These are phyloP conservation scores for Nemania sp. DNA, from an alignment of 2,329 filamentous ascomycete species.

Conservation along the genomic window DNA sequence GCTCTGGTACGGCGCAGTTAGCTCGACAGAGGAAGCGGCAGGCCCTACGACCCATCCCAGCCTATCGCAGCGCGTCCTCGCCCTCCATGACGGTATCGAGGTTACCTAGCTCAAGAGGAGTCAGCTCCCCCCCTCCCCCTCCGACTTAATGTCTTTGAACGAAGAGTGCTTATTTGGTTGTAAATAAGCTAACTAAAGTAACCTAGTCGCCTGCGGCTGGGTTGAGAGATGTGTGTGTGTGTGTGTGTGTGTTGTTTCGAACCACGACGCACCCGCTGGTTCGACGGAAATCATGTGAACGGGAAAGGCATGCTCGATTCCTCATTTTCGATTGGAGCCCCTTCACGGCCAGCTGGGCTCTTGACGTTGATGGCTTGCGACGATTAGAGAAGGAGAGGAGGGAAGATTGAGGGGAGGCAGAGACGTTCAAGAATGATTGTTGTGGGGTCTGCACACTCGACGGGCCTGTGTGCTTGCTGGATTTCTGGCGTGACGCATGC, in stretches of 20 bases:
- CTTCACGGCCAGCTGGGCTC: background rate
- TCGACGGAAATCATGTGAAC: background rate
- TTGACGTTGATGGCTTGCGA: too few species aligned
- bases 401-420: background rate
- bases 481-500: too few species aligned
- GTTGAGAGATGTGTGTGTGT: too few species aligned
- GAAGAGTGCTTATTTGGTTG: background rate
- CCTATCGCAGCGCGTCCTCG: slow-evolving; percentile 11
- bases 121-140: background rate
- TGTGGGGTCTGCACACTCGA: too few species aligned
- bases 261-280: slow-evolving; percentile 2
- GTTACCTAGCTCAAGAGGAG: slow-evolving; percentile 1
- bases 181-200: background rate
- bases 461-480: too few species aligned
- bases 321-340: background rate
- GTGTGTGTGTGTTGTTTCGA: background rate
- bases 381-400: background rate
- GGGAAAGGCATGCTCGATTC: background rate
- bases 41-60: background rate
- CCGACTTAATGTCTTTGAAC: background rate
- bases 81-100: slow-evolving; percentile 13
- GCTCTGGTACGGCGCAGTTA: slow-evolving; percentile 3
- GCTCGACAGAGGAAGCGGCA: background rate
- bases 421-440: too few species aligned
- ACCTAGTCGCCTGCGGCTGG: background rate